Evolutionary conservation across 1,139 yeast species (phyloP), one percentile per base, ranked within the genome.

Genomic region (Taphrina pruni): DNA sequence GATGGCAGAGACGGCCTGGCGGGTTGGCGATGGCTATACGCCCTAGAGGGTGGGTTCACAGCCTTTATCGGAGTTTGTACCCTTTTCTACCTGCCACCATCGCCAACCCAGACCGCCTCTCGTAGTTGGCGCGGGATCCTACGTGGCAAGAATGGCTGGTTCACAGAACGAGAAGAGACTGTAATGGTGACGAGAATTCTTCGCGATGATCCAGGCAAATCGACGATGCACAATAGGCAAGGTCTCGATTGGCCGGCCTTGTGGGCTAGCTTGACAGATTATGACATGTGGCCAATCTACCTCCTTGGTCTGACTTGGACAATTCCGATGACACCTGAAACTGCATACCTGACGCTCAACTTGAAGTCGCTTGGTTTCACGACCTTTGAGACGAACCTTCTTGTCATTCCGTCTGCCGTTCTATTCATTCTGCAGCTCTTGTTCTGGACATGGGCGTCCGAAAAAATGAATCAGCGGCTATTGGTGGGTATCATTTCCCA

Each of bases 161-260:
- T 82, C 72, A 81, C 83, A 9, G 86, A 82, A 3, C 78, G 86
- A 17, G 88, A 87, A 73, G 86, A 83, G 70, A 84, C 82, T 70
- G 85, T 87, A 60, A 82, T 86, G 36, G 88, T 86, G 45, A 87
- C 86, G 74, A 79, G 88, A 70, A 81, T 86, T 0, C 79, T 87
- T 61, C 77, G 90, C 72, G 89, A 87, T 73, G 90, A 87, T 73
- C 89, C 90, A 5, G 78, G 84, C 6, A 87, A 87, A n/a, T 20
- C 38, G 21, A 39, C 35, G 6, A 86, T 87, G 89, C 83, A 86
- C 75, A 87, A 87, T 74, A 78, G 90, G 72, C 86, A 87, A 73
- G 85, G 86, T 0, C 78, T 87, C 14, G 76, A 81, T 6, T 76
- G 78, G 41, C 78, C 74, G 67, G 80, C 80, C 64, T 75, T 86